A percentile compares a stretch with the other conserved stretches of the same genome.
Conservation (phyloP, 257 asterid genomes). For the Jasminum sambac region DNA sequence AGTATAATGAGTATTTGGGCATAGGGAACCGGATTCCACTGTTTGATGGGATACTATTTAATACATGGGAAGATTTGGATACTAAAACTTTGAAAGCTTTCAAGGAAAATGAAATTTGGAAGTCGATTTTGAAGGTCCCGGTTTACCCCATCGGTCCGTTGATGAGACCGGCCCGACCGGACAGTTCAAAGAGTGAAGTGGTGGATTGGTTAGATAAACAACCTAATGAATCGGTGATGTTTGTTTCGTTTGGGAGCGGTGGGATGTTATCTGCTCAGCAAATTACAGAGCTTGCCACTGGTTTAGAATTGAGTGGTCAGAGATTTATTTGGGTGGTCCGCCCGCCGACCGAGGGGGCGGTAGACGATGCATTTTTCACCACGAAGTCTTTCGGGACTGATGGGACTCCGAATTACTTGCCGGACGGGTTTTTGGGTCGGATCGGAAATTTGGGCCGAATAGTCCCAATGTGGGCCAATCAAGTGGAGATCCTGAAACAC, state of each 20-base stretch:
- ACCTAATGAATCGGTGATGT: conserved; percentile 51
- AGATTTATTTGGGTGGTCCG: conserved; percentile 73
- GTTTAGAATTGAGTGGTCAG: conserved; percentile 56
- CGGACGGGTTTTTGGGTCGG: conserved; percentile 45
- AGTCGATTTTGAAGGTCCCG: conserved; percentile 33
- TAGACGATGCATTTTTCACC: conserved; percentile 47
- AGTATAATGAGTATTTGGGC: conserved; percentile 40
- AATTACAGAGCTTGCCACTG: conserved; percentile 55
- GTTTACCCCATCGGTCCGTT: conserved; percentile 67
- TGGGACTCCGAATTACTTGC: conserved; percentile 34
- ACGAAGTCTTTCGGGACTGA: conserved; percentile 12
- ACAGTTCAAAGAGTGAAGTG: background rate
- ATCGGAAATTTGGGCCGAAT: conserved; percentile 33
- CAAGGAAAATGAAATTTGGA: conserved; percentile 29
- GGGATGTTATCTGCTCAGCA: conserved; percentile 49
- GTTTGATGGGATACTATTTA: conserved; percentile 63
- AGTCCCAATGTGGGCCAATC: conserved; percentile 48
- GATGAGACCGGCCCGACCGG: conserved; percentile 33
- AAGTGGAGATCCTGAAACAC: conserved; percentile 45
- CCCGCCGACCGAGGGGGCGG: conserved; percentile 35
- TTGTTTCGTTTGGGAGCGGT: conserved; percentile 68
- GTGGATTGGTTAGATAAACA: conserved; percentile 56
- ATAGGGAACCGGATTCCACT: conserved; percentile 21
- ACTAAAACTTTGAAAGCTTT: conserved; percentile 48
- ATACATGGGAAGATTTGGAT: conserved; percentile 65